phyloP scores from a whole-genome alignment of 345 rosid genomes.

The Cardamine occulta region DNA sequence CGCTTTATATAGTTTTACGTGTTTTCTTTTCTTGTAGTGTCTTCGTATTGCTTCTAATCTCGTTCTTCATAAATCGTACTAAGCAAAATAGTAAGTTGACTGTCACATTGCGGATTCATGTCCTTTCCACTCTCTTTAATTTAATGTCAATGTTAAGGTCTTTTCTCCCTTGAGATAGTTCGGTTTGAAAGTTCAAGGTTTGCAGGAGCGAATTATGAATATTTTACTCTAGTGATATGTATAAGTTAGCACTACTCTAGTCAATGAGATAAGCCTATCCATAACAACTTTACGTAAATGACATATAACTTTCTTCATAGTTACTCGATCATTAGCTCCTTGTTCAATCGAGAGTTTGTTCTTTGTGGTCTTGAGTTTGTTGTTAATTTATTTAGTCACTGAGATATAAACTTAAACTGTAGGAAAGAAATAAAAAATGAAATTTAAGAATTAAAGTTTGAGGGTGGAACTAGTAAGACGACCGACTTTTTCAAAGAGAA shows the following conservation, averaged over 20 bases:
- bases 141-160: background rate
- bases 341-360: background rate
- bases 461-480: constrained; percentile 7
- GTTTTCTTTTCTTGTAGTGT: no score
- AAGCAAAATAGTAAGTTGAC: background rate
- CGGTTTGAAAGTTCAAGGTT: background rate
- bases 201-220: background rate
- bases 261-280: background rate
- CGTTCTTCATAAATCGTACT: background rate
- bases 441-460: background rate
- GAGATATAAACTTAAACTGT: background rate
- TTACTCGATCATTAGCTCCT: background rate
- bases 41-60: background rate
- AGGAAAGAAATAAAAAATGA: background rate
- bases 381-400: background rate
- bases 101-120: background rate
- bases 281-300: background rate
- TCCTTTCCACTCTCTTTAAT: background rate
- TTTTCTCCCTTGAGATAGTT: background rate
- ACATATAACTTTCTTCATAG: background rate
- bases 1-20: no score
- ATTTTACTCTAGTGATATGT: background rate
- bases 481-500: constrained; percentile 10
- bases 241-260: background rate
- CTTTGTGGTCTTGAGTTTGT: background rate